A percentile compares a stretch with the other conserved stretches of the same genome.
Evolutionary conservation across 768 basidiomycete genomes (phyloP).

Genomic region (Suillus occidentalis): DNA sequence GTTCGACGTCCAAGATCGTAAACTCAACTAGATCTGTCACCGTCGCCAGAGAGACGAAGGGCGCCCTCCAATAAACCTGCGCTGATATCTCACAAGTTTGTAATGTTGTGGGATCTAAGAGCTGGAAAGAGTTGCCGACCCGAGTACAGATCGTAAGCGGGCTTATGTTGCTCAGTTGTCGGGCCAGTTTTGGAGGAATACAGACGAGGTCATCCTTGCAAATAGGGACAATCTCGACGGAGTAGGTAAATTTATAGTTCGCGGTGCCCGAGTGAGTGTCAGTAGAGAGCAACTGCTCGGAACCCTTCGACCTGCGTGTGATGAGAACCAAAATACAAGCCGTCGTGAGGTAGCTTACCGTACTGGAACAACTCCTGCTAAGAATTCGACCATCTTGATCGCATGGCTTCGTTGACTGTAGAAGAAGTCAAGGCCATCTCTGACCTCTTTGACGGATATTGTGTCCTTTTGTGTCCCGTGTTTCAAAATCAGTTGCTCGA

Average conservation of each 20-base stretch:
- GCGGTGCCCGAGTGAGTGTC: slow-evolving; percentile 92
- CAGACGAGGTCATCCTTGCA: slow-evolving; percentile 98
- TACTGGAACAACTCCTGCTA: slow-evolving; percentile 83
- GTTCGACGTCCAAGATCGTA: slow-evolving; percentile 91
- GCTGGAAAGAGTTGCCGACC: slow-evolving; percentile 88
- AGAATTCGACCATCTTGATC: slow-evolving; percentile 95
- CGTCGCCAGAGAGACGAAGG: slow-evolving; percentile 82
- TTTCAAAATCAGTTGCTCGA: slow-evolving; percentile 96
- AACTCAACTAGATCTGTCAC: slow-evolving; percentile 91
- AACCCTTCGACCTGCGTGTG: slow-evolving; percentile 73
- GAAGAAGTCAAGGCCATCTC: slow-evolving; percentile 96
- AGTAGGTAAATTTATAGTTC: slow-evolving; percentile 97
- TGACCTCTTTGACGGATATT: slow-evolving; percentile 87
- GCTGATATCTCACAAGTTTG: slow-evolving; percentile 79
- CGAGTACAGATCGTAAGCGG: slow-evolving; percentile 87
- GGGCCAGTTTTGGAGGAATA: slow-evolving; percentile 81
- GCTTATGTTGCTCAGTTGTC: slow-evolving; percentile 81
- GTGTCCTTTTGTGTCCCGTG: slow-evolving; percentile 97
- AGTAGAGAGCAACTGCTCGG: slow-evolving; percentile 90
- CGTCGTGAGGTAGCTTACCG: slow-evolving; percentile 49
- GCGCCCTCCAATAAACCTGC: slow-evolving; percentile 85
- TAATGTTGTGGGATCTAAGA: slow-evolving; percentile 87
- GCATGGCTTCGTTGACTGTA: slow-evolving; percentile 90
- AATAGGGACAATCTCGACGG: slow-evolving; percentile 93
- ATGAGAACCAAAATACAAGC: slow-evolving; percentile 8